These are phyloP conservation scores for Plasmodium relictum DNA, from an alignment of 169 alveolate genomes.

Conservation along the genomic window DNA sequence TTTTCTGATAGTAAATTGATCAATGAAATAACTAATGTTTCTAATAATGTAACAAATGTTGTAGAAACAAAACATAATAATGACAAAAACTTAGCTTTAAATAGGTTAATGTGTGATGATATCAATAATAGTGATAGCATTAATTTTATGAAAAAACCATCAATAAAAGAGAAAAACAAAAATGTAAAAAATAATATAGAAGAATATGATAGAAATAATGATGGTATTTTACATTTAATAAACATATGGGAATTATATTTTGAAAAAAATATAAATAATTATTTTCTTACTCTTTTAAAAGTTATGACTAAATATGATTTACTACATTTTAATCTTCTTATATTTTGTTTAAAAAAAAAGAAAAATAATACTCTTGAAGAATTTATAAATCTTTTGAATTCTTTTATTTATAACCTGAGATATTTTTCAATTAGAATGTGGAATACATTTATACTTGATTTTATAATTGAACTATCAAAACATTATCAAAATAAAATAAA, in stretches of 20 bases:
- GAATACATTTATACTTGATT: constrained; percentile 57
- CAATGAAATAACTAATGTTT: neutral
- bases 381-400: constrained; percentile 19
- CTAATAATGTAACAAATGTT: neutral
- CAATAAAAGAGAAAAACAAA: neutral
- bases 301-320: constrained; percentile 59
- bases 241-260: constrained; percentile 22
- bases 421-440: constrained; percentile 51
- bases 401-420: constrained; percentile 54
- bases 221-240: constrained; percentile 43
- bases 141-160: neutral
- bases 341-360: constrained; percentile 39
- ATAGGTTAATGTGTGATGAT: too few relatives aligned
- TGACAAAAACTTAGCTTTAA: neutral
- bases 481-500: constrained; percentile 25
- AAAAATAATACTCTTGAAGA: constrained; percentile 57
- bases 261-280: constrained; percentile 22
- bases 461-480: constrained; percentile 41
- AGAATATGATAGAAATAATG: constrained; percentile 52
- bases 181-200: constrained; percentile 7
- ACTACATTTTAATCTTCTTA: constrained; percentile 19
- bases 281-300: constrained; percentile 20
- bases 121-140: neutral
- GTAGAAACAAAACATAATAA: neutral
- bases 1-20: neutral